Evolutionary conservation across 257 asterid genomes (phyloP).

Genomic region (Coffea canephora): DNA sequence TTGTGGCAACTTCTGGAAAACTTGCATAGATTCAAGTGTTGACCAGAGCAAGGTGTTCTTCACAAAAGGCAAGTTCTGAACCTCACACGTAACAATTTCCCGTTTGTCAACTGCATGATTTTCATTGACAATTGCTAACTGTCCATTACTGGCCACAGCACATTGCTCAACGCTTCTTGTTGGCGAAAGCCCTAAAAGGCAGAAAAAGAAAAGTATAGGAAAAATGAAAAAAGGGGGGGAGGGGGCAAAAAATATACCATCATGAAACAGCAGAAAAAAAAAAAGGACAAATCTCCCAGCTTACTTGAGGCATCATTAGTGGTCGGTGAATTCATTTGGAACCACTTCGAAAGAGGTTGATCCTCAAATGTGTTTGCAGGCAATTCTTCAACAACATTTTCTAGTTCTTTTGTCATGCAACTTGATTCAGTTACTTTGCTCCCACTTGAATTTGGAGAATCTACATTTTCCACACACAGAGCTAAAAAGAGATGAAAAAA

Average conservation of each 20-base stretch:
- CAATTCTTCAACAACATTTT: conserved; percentile 23
- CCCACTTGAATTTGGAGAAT: conserved; percentile 28
- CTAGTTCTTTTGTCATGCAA: conserved; percentile 18
- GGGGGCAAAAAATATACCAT: background rate
- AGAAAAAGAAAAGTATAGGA: conserved; percentile 8
- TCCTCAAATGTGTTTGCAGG: conserved; percentile 43
- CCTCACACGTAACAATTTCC: conserved; percentile 20
- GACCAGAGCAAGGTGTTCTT: conserved; percentile 61
- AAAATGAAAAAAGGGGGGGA: background rate
- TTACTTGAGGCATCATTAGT: conserved; percentile 28
- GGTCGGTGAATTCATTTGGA: conserved; percentile 43
- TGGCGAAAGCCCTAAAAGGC: conserved; percentile 35
- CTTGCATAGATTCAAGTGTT: conserved; percentile 66
- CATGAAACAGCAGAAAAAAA: background rate
- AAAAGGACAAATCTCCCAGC: background rate
- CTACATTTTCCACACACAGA: conserved; percentile 24
- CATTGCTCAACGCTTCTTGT: conserved; percentile 26
- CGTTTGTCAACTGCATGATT: conserved; percentile 7
- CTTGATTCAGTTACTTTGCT: conserved; percentile 22
- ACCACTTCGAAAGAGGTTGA: conserved; percentile 67
- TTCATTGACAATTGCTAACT: conserved; percentile 13
- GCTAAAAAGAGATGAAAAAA: background rate
- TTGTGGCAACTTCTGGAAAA: conserved; percentile 65
- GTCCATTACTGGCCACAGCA: conserved; percentile 26
- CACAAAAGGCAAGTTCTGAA: conserved; percentile 55